phyloP scores from a whole-genome alignment of 73 alveolate species.

The Stentor coeruleus region DNA sequence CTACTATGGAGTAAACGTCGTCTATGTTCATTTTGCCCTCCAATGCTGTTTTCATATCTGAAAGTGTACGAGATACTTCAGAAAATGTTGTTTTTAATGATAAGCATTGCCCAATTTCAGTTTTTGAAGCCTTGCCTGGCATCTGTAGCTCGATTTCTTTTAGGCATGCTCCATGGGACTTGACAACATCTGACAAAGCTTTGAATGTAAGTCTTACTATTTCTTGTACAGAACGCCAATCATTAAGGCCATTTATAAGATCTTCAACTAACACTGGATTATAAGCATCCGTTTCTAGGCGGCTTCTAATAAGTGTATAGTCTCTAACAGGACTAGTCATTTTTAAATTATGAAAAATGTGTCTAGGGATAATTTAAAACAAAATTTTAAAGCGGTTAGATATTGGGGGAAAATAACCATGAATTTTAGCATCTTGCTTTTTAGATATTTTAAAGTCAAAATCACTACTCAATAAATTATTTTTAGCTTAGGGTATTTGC shows the following conservation, averaged over 20 bases:
- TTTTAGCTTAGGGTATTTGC: too few relatives aligned
- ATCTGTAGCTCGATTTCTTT: slow-evolving; percentile 77
- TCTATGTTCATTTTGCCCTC: slow-evolving; percentile 87
- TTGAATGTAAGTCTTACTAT: slow-evolving; percentile 85
- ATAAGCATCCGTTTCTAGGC: slow-evolving; percentile 27
- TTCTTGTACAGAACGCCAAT: slow-evolving; percentile 89
- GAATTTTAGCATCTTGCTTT: too few relatives aligned
- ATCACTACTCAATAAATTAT: slow-evolving; percentile 7
- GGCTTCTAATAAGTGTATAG: neutral
- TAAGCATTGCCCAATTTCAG: slow-evolving; percentile 78
- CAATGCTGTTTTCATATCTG: slow-evolving; percentile 82
- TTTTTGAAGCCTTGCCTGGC: slow-evolving; percentile 88
- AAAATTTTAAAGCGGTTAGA: too few relatives aligned
- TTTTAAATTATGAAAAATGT: neutral
- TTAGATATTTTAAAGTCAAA: slow-evolving; percentile 15
- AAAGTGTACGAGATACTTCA: slow-evolving; percentile 85
- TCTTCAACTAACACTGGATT: slow-evolving; percentile 23
- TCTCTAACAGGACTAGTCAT: slow-evolving; percentile 20
- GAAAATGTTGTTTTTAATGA: slow-evolving; percentile 86
- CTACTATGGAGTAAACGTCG: slow-evolving; percentile 74
- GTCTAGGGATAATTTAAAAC: too few relatives aligned
- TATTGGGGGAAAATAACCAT: too few relatives aligned
- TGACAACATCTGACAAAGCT: slow-evolving; percentile 87
- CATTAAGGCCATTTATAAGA: slow-evolving; percentile 49
- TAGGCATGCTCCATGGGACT: slow-evolving; percentile 77